Conservation (phyloP, 1,284 basidiomycete genomes). For the Rhodotorula sp. region DNA sequence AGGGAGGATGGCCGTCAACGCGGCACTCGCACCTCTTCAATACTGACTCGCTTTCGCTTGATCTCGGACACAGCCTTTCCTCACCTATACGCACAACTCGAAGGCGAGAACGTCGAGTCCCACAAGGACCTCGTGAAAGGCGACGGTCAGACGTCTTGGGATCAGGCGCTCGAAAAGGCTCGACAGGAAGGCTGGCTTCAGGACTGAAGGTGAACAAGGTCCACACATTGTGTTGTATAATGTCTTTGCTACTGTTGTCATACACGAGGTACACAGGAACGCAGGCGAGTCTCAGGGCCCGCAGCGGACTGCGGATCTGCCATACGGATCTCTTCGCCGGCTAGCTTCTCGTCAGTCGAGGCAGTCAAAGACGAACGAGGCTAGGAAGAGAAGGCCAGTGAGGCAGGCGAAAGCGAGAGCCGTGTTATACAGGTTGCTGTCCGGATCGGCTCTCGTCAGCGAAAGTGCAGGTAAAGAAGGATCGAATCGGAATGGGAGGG, state of each 20-base stretch:
- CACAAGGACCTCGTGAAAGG: constrained; percentile 24
- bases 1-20: no score
- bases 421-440: constrained; percentile 22
- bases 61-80: constrained; percentile 55
- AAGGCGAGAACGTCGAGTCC: constrained; percentile 50
- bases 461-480: no score
- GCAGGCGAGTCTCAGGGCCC: no score
- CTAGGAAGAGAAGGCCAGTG: not conserved
- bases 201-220: not conserved
- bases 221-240: not conserved
- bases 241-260: not conserved
- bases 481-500: no score
- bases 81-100: constrained; percentile 59
- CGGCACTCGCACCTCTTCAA: no score
- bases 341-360: not conserved
- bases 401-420: constrained; percentile 18
- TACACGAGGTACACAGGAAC: not conserved
- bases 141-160: constrained; percentile 46
- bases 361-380: constrained; percentile 1
- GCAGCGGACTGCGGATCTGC: no score
- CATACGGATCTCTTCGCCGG: no score
- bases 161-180: constrained; percentile 49
- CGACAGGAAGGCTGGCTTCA: constrained; percentile 29
- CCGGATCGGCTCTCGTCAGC: no score
- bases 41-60: not conserved